Base-by-base conservation (phyloP, 2,329 filamentous ascomycete species). In the Gyromitra esculenta region DNA sequence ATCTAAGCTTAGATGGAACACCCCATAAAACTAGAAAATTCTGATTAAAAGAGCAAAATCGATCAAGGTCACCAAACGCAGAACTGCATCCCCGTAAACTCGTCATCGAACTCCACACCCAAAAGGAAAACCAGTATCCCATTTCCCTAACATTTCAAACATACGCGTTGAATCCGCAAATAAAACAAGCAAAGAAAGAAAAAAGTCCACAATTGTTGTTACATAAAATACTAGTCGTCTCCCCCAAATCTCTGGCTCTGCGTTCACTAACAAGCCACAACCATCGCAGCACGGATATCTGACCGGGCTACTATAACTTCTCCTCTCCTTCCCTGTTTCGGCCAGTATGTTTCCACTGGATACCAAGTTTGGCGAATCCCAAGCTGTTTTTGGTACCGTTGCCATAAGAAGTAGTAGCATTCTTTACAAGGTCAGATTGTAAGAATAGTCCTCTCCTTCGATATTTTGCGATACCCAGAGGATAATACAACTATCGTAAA, bases 381-480 rank as follows among this genome's bases (percentile, higher is more conserved):
- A 59, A 25, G 7, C 13, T 5, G 15, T 18, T 25, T 41, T 35
- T 41, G 18, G 21, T 13, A 60, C 43, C 7, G 41, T 31, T 39
- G 35, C 37, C n/a, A 11, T 41, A 21, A 15, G 21, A 37, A 52
- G n/a, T 50, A 21, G 13, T 50, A 21, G 13, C 21, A 15, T 21
- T n/a, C 31, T 60, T 50, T 81, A 91, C 79, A 91, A 86, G 64
- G 89, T 88, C 77, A 91, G 84, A 81, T 89, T 91, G 83, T 91
- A 91, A 39, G 89, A 91, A 82, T 91, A 91, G 81, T 91, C 90
- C 80, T 91, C 90, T 21, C 50, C 50, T 82, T 91, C 90, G 84
- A 91, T 91, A 81, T 91, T 91, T 85, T 91, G 90, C 66, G 88
- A 89, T 37, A 91, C 86, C 90, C 90, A 91, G 43, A 91, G 86